Base-by-base conservation (phyloP, 257 asterid species). In the Dorcoceras hygrometricum region DNA sequence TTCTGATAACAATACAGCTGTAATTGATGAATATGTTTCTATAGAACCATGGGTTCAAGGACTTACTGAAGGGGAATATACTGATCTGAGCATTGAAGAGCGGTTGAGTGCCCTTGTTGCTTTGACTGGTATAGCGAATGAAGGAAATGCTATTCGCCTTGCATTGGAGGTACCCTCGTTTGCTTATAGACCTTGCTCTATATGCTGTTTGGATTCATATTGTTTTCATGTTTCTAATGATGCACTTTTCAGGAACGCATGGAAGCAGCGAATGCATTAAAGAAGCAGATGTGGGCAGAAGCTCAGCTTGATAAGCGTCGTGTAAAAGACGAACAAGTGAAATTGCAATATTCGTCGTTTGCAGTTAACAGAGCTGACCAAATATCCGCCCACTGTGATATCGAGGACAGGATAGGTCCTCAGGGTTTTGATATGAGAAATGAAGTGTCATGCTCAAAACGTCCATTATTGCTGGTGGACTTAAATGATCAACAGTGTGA, bases 281-380 rank as follows among this genome's bases (percentile, higher is more conserved):
- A 89, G 85, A 91, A 91, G 83, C 98, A 91, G 79, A 86, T 92
- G 87, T 92, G 96, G 97, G 92, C 95, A 0, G 97, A 89, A 76
- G 97, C 93, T 5, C 95, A 86, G 76, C 88, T 89, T 56, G 98
- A 92, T 76, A 92, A 84, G 77, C 91, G 98, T 5, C 97, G 98
- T 26, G 63, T 83, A 69, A 92, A 84, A 79, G 97, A 89, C 67
- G 97, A 89, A 68, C 73, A 71, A 66, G 58, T 77, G 28, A 88
- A 76, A 82, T 53, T 73, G 56, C 88, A 81, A 22, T 61, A 60
- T 63, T 74, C 83, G 61, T 77, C 75, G 14, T 46, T 66, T 53
- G 57, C 65, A 23, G 64, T 65, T 72, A 76, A 66, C 71, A 79
- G 78, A 36, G 63, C 72, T 50, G 91, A 84, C 48, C 83, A 75